Evolutionary conservation across 768 basidiomycete genomes (phyloP), one percentile per base, ranked within the genome.

Genomic region (Trametes cubensis): DNA sequence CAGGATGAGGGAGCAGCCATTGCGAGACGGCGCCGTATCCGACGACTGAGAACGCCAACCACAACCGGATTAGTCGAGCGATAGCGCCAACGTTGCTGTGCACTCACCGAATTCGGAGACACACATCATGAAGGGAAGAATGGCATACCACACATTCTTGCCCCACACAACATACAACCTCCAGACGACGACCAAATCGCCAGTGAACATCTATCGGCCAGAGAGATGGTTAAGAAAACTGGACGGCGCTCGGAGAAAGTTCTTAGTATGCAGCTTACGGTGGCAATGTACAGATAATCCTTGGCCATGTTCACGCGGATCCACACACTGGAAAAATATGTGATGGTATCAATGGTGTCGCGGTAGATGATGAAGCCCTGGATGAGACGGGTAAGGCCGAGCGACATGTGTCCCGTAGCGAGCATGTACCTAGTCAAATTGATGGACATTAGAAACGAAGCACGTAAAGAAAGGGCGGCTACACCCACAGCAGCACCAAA

Each of bases 221-320:
- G 2, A 11, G 6, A 11, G 10, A 10, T 11, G 10, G 11, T 34
- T 7, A 30, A 11, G 5, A n/a, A n/a, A n/a, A n/a, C n/a, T n/a
- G n/a, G n/a, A n/a, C n/a, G n/a, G n/a, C n/a, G n/a, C n/a, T n/a
- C n/a, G n/a, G n/a, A n/a, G n/a, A n/a, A n/a, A n/a, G n/a, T n/a
- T n/a, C n/a, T n/a, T 20, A 10, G 14, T 13, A 14, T 3, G 2
- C 4, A 13, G 28, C 59, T 14, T 53, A 65, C 63, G 21, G 46
- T 61, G 23, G 59, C 56, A 7, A 65, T 61, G 55, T 65, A 65
- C 14, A 65, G 40, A 20, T 62, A 42, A 42, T 65, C 63, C 46
- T 65, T 65, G 17, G 54, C 58, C 26, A 61, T 20, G 53, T 65
- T 65, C 17, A 65, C 23, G 23, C 28, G 59, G 13, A 34, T 21